Percentiles rank a stretch among this genome's conserved stretches.
Evolutionary conservation across 2,329 filamentous ascomycete species (phyloP).

Genomic region (Metarhizium album): DNA sequence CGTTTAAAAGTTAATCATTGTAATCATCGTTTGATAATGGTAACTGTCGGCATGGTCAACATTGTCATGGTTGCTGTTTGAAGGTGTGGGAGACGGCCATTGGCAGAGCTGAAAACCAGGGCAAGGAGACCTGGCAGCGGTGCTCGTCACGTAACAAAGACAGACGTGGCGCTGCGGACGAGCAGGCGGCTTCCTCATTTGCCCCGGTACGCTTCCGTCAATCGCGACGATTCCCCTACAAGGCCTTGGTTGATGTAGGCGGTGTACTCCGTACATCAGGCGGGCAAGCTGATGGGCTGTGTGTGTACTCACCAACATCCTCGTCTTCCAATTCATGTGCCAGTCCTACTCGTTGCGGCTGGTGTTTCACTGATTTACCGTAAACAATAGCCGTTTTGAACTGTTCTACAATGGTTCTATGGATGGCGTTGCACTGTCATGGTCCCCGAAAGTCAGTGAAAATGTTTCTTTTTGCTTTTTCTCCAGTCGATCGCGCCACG

Average conservation of each 20-base stretch:
- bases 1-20: not conserved
- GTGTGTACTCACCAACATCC: slow-evolving; percentile 68
- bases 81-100: not conserved
- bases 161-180: not conserved
- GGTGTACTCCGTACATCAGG: not conserved
- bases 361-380: slow-evolving; percentile 96
- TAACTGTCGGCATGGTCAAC: slow-evolving; percentile 21
- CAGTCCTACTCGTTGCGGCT: slow-evolving; percentile 89
- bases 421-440: slow-evolving; percentile 84
- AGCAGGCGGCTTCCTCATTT: not conserved
- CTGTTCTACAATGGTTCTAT: slow-evolving; percentile 89
- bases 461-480: not conserved
- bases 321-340: slow-evolving; percentile 88
- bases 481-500: not conserved
- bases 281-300: not conserved
- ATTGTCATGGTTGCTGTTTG: not conserved
- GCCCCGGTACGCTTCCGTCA: not conserved
- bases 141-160: not conserved
- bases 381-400: slow-evolving; percentile 96
- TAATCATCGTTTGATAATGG: slow-evolving; percentile 56
- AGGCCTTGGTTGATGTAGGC: not conserved
- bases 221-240: not conserved
- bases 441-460: slow-evolving; percentile 21
- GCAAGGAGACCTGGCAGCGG: not conserved
- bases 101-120: slow-evolving; percentile 5